These are phyloP conservation scores for Hemerocallis citrina DNA, from an alignment of 106 monocot species.

Conservation along the genomic window DNA sequence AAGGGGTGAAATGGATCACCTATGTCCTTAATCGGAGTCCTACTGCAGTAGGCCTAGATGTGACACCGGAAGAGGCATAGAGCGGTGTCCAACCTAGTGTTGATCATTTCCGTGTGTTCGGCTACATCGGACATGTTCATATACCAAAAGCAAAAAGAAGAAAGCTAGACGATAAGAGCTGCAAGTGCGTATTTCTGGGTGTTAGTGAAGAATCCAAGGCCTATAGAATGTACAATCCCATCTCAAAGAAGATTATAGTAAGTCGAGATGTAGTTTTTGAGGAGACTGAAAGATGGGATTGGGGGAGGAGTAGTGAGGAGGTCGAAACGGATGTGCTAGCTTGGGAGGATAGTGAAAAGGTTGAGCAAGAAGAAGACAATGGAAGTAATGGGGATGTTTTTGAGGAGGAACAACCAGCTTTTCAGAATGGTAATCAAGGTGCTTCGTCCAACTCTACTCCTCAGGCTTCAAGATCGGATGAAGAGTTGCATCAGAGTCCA, in stretches of 20 bases:
- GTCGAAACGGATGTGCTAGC: too few relatives aligned
- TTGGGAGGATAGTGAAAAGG: too few relatives aligned
- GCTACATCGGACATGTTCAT: background rate
- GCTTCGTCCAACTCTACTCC: too few relatives aligned
- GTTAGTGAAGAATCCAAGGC: constrained; percentile 1
- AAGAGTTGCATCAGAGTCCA: too few relatives aligned
- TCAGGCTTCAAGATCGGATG: too few relatives aligned
- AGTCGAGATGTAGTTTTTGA: background rate
- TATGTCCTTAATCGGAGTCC: background rate
- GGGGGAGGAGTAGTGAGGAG: too few relatives aligned
- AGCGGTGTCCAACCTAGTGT: background rate
- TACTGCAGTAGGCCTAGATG: background rate
- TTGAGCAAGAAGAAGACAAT: too few relatives aligned
- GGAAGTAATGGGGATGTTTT: background rate
- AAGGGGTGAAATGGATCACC: background rate
- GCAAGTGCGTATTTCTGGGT: background rate
- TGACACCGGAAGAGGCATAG: background rate
- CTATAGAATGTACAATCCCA: background rate
- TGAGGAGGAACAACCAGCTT: background rate
- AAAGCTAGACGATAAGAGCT: background rate
- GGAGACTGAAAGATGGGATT: too few relatives aligned
- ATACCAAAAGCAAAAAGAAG: background rate
- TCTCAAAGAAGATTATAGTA: background rate
- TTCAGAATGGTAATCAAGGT: too few relatives aligned
- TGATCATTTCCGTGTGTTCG: background rate